Evolutionary conservation across 202 grass and related monocot genomes (phyloP), one percentile per base, ranked within the genome.

Genomic region (Zizania palustris): DNA sequence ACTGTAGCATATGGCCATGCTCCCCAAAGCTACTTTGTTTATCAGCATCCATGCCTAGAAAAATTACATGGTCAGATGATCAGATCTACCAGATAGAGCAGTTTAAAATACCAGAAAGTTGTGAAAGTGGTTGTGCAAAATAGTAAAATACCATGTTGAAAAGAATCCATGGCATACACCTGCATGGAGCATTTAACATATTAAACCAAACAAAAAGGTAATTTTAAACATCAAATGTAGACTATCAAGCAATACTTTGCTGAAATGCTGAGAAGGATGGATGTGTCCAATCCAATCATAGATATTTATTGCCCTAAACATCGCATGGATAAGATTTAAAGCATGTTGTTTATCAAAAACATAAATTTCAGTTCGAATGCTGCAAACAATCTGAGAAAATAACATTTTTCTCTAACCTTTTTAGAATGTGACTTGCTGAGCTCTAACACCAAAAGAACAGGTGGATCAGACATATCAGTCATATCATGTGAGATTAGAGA

Each of bases 81-180:
- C 63, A 78, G 63, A 15, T 8, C 16, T 43, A 11, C 4, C 14
- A 55, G 7, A 54, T 65, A 67, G 12, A 55, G 6, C 4, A 43
- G 7, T 15, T 18, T 41, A 65, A 11, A 15, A 67, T 67, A 34
- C n/a, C 2, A 78, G 4, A 37, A 67, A 78, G 7, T 28, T 49
- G 43, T 56, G n/a, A 57, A 14, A 55, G 12, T 57, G 40, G 41
- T 43, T 42, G 13, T 11, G 49, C 19, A 57, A 22, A 50, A 44
- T 78, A 78, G 49, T 12, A 57, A 22, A 50, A 44, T 78, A 78
- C 75, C 75, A 78, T 21, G 35, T 50, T 56, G 37, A 57, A 67
- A 67, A 57, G 49, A 54, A 65, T 78, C 38, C 63, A 78, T 67
- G 37, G 35, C 49, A 67, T 67, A 67, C 15, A 41, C 18, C 75